Evolutionary conservation across 805 yeast genomes (phyloP).

Genomic region (Clavispora carvajalis): DNA sequence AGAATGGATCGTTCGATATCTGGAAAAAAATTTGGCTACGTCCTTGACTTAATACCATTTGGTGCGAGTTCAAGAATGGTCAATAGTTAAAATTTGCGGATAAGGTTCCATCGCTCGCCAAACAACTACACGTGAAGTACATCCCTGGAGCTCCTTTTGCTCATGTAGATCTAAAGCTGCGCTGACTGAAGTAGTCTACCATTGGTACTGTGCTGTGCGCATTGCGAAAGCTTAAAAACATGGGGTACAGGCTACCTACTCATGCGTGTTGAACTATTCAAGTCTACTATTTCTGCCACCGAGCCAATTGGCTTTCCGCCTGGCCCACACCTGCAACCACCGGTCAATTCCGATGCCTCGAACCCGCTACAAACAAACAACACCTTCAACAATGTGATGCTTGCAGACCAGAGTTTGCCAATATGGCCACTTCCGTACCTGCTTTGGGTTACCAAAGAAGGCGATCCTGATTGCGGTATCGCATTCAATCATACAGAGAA

Average conservation of each 20-base stretch:
- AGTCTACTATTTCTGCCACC: conserved; percentile 43
- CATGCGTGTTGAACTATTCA: conserved; percentile 29
- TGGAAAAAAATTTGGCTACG: too few species aligned
- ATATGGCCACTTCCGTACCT: conserved; percentile 83
- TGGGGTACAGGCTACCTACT: not conserved
- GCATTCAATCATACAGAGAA: conserved; percentile 61
- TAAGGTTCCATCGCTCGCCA: too few species aligned
- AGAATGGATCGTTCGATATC: too few species aligned
- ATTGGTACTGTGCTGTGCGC: too few species aligned
- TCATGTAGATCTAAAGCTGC: too few species aligned
- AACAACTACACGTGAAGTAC: too few species aligned
- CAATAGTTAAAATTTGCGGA: too few species aligned
- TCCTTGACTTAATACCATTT: too few species aligned
- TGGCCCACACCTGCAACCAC: conserved; percentile 28
- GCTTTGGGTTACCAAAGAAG: conserved; percentile 55
- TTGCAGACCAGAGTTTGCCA: conserved; percentile 62
- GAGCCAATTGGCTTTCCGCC: conserved; percentile 35
- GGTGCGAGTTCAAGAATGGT: too few species aligned
- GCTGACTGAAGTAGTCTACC: too few species aligned
- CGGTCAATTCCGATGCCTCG: conserved; percentile 24
- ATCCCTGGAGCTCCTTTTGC: too few species aligned
- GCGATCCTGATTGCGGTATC: conserved; percentile 48
- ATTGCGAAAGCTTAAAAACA: too few species aligned
- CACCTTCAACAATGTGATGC: conserved; percentile 67
- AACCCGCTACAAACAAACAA: conserved; percentile 68